A percentile compares a stretch with the other conserved stretches of the same genome.
Evolutionary conservation across 1,284 basidiomycete genomes (phyloP).

Genomic region (Naganishia sp.): DNA sequence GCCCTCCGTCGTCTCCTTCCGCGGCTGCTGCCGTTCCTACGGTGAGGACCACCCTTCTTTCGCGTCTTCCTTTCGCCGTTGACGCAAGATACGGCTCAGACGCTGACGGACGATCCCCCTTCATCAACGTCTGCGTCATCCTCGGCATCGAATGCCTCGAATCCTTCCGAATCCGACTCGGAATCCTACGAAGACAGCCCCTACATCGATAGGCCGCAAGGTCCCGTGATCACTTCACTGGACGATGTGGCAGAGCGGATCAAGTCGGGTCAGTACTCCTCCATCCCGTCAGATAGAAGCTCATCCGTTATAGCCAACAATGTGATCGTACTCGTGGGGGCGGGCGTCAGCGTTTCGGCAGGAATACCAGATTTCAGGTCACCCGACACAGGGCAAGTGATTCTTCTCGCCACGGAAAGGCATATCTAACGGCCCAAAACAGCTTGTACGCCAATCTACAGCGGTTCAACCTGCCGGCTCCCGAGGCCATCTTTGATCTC

Average conservation of each 20-base stretch:
- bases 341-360: slow-evolving; percentile 58
- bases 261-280: slow-evolving; percentile 19
- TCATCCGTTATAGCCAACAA: slow-evolving; percentile 46
- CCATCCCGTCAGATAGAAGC: neutral
- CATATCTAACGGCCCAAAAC: slow-evolving; percentile 22
- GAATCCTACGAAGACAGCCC: slow-evolving; percentile 14
- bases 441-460: slow-evolving; percentile 59
- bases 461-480: slow-evolving; percentile 58
- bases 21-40: slow-evolving; percentile 9
- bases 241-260: slow-evolving; percentile 20
- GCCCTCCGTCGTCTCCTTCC: slow-evolving; percentile 14
- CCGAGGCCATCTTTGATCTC: slow-evolving; percentile 62
- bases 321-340: slow-evolving; percentile 58
- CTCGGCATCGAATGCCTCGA: neutral
- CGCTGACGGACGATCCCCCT: slow-evolving; percentile 2
- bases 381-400: slow-evolving; percentile 3
- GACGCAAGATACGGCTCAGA: neutral
- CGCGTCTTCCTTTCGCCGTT: neutral
- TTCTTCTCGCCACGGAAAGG: neutral
- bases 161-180: slow-evolving; percentile 8
- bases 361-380: slow-evolving; percentile 55
- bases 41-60: neutral
- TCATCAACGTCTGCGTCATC: neutral
- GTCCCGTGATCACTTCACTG: slow-evolving; percentile 2
- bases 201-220: slow-evolving; percentile 4